phyloP scores from a whole-genome alignment of 495 filamentous ascomycete species.

The Pseudevernia furfuracea region DNA sequence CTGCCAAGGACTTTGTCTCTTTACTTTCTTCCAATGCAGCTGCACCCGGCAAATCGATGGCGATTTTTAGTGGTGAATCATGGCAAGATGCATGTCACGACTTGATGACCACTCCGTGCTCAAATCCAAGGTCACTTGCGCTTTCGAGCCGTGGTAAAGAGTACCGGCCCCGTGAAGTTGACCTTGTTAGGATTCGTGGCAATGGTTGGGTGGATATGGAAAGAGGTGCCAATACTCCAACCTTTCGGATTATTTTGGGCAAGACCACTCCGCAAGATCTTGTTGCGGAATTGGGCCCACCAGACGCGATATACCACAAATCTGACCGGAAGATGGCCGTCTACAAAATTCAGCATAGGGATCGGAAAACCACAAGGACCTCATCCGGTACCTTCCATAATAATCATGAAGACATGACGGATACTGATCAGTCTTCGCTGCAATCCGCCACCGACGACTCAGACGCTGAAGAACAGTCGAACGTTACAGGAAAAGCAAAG shows the following conservation, averaged over 20 bases:
- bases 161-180: conserved; percentile 68
- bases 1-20: conserved; percentile 76
- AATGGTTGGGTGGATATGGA: conserved; percentile 70
- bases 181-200: conserved; percentile 64
- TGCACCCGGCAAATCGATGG: conserved; percentile 69
- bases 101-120: conserved; percentile 65
- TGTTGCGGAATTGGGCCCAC: conserved; percentile 80
- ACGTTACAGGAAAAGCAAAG: conserved; percentile 34
- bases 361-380: conserved; percentile 13
- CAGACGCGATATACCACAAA: conserved; percentile 92
- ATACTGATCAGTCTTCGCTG: conserved; percentile 76
- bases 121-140: conserved; percentile 54
- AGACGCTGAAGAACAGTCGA: conserved; percentile 53
- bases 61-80: conserved; percentile 78
- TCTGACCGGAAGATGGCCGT: conserved; percentile 88
- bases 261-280: conserved; percentile 86
- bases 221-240: conserved; percentile 46
- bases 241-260: conserved; percentile 62
- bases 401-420: conserved; percentile 30
- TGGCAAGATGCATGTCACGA: conserved; percentile 74
- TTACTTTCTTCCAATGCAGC: conserved; percentile 72
- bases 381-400: conserved; percentile 11
- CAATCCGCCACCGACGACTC: conserved; percentile 72
- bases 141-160: conserved; percentile 55
- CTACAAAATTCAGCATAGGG: conserved; percentile 48